A percentile compares a stretch with the other conserved stretches of the same genome.
Evolutionary conservation across 169 alveolate species (phyloP).

Genomic region (Babesia ovata): DNA sequence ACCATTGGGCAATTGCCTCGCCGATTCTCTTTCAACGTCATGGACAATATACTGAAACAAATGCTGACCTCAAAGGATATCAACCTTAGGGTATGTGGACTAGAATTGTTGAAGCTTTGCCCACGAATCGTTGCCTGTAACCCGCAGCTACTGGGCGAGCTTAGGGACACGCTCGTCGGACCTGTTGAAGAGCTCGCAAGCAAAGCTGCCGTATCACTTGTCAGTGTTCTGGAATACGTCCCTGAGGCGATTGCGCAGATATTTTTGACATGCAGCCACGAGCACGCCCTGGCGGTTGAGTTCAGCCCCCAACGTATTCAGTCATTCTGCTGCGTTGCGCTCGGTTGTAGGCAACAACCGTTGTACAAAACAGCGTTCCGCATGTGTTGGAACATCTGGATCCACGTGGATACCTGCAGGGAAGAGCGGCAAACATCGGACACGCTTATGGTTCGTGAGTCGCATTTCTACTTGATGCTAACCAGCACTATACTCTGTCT

Average conservation of each 20-base stretch:
- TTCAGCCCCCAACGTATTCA: constrained; percentile 36
- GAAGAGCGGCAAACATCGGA: constrained; percentile 5
- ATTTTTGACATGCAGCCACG: constrained; percentile 32
- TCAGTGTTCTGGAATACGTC: constrained; percentile 12
- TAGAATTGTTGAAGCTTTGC: constrained; percentile 31
- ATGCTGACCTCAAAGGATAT: constrained; percentile 44
- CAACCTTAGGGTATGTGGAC: constrained; percentile 40
- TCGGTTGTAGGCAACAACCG: constrained; percentile 18
- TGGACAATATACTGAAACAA: constrained; percentile 36
- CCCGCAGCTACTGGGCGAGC: constrained; percentile 48
- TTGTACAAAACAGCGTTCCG: constrained; percentile 22
- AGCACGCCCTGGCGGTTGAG: constrained; percentile 21
- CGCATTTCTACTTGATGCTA: constrained; percentile 38
- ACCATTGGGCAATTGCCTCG: constrained; percentile 46
- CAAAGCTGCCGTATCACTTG: constrained; percentile 26
- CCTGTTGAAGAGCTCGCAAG: constrained; percentile 39
- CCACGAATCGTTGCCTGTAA: constrained; percentile 50
- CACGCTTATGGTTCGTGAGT: constrained; percentile 40
- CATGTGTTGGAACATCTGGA: constrained; percentile 60
- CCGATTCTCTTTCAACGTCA: constrained; percentile 26
- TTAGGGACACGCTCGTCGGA: constrained; percentile 33
- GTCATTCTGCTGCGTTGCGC: constrained; percentile 41
- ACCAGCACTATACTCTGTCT: constrained; percentile 39
- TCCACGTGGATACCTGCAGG: constrained; percentile 15
- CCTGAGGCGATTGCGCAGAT: constrained; percentile 18